Evolutionary conservation across 306 rosid species (phyloP), one percentile per base, ranked within the genome.

Genomic region (Neltuma alba): DNA sequence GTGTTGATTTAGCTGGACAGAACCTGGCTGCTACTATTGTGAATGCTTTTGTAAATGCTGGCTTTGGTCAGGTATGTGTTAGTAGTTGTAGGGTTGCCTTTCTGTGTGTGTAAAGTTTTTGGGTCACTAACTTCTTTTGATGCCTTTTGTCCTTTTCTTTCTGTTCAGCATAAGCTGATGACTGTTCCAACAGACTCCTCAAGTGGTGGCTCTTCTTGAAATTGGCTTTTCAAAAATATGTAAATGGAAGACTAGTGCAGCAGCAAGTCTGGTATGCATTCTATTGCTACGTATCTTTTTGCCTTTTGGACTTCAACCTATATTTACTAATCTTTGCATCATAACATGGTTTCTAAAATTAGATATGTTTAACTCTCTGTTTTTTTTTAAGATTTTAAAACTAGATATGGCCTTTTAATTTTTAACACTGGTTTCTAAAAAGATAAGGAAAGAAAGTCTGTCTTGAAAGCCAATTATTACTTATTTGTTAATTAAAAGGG

Each of bases 1-100:
- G 97, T 93, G 97, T 96, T 77, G 99, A 96, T 83, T 96, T 98
- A n/a, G 99, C 99, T 44, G 88, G 97, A 81, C 98, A 96, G 88
- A 96, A 96, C 86, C 93, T 96, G 73, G 98, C 99, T 41, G 97
- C 99, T 72, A 96, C 99, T 54, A 93, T 96, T 82, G 99, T 96
- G 38, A 96, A 96, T 73, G 98, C 99, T 18, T 96, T 96, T 89
- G 99, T 96, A 74, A 96, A 96, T 90, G 99, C 99, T 78, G 99
- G 99, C 30, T 96, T 96, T 87, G 99, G 98, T 86, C 96, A 91
- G 98, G 99, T 93, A 83, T 37, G 44, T 76, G 42, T 73, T 73
- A 57, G 34, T 76, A 72, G 47, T 9, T 70, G 80, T 31, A 36
- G 81, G 78, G 69, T 73, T 62, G 14, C 48, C 3, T 31, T 10